Conservation (phyloP, 2,329 filamentous ascomycete species). For the Zymoseptoria pseudotritici region DNA sequence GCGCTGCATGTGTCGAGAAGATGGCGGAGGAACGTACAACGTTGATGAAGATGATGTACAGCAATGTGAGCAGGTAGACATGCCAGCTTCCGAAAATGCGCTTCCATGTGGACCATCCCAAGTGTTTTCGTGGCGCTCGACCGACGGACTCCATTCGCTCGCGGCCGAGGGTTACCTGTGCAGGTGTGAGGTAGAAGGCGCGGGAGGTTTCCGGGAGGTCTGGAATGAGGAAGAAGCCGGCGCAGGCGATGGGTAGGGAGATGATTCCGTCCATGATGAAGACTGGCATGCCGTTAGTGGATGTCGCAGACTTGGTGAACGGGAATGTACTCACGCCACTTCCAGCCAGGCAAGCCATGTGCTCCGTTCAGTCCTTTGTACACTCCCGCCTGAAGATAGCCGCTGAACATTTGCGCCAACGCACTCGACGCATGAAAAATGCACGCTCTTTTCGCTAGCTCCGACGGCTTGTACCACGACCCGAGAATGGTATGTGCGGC, state of each 20-base stretch:
- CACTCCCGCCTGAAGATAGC: conserved; percentile 49
- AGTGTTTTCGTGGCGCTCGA: conserved; percentile 12
- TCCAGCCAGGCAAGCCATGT: conserved; percentile 41
- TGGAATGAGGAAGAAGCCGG: conserved; percentile 43
- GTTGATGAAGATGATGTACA: conserved; percentile 61
- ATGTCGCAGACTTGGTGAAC: neutral
- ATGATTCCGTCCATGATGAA: conserved; percentile 44
- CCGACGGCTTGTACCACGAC: conserved; percentile 44
- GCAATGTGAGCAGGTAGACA: conserved; percentile 50
- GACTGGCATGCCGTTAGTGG: neutral
- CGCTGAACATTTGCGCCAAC: conserved; percentile 42
- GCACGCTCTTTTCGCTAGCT: conserved; percentile 46
- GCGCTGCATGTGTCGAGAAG: neutral
- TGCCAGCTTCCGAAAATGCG: conserved; percentile 57
- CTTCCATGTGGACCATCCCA: conserved; percentile 39
- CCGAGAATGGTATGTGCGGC: conserved; percentile 48
- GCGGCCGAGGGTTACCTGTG: conserved; percentile 39
- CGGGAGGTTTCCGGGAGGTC: conserved; percentile 46
- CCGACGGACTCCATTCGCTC: conserved; percentile 39
- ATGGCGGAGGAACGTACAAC: conserved; percentile 35
- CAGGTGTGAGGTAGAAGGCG: conserved; percentile 40
- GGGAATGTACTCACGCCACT: conserved; percentile 30
- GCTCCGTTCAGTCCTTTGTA: conserved; percentile 41
- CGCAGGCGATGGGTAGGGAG: conserved; percentile 45
- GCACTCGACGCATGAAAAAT: conserved; percentile 46